Evolutionary conservation across 495 filamentous ascomycete genomes (phyloP), one percentile per base, ranked within the genome.

Genomic region (Penicillium cataractarum): DNA sequence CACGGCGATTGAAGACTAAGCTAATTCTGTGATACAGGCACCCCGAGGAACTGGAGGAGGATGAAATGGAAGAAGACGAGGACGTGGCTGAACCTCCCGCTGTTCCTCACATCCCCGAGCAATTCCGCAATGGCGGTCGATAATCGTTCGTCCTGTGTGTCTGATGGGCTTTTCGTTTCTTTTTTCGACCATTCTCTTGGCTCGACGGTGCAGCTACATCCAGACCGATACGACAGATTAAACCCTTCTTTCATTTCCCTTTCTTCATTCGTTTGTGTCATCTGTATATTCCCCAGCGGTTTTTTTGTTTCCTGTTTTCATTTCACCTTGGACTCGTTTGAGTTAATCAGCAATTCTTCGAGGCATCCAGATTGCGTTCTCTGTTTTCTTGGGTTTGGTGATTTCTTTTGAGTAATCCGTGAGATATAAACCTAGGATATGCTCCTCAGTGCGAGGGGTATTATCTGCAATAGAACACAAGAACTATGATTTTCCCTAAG

Each of bases 11-110:
- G n/a, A n/a, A n/a, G n/a, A n/a, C n/a, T n/a, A n/a, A n/a, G 57
- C 58, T 68, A 53, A 64, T 63, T 60, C 17, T 67, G 4, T 26
- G 29, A 5, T 65, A 4, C 57, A 83, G 80, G n/a, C 80, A 83
- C 57, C 78, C 78, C 13, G 81, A 80, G 50, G 71, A 82, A 32
- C 40, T 80, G 33, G 81, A 84, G n/a, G 77, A 82, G 19, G 77
- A 82, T 53, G 79, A 80, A n/a, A 80, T 84, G 78, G 82, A 83
- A 32, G 81, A 83, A 58, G 78, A 79, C 21, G 77, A 81, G 26
- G 77, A 82, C 51, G 72, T 71, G 19, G 58, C 76, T n/a, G 71
- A 74, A 10, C 72, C 71, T 1, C 19, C 74, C 0, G 65, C 80
- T 51, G 65, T 81, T 51, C 78, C 78, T 9, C 57, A 71, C 22